phyloP scores from a whole-genome alignment of 2,329 filamentous ascomycete species.

The Pyricularia sp. region DNA sequence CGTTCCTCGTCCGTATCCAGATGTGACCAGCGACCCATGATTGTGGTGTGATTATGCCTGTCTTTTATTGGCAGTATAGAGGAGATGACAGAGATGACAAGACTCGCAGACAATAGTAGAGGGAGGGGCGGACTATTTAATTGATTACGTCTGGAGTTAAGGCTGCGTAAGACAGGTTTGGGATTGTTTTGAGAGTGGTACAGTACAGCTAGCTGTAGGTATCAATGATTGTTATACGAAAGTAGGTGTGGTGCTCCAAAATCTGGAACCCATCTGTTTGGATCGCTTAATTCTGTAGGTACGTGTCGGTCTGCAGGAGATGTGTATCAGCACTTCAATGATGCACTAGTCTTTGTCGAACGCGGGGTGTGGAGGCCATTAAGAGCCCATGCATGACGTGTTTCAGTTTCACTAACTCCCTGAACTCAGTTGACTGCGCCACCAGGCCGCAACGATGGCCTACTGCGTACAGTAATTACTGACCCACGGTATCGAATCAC shows the following conservation, averaged over 20 bases:
- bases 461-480: neutral
- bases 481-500: neutral
- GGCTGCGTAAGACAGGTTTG: neutral
- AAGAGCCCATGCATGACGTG: neutral
- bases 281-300: neutral
- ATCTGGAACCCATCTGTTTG: neutral
- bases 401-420: neutral
- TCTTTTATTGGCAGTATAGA: neutral
- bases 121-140: neutral
- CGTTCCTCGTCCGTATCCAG: conserved; percentile 25
- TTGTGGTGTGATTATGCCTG: neutral
- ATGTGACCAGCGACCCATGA: conserved; percentile 10
- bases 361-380: neutral
- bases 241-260: too few relatives aligned
- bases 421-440: neutral
- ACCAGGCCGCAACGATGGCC: neutral
- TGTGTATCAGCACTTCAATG: neutral
- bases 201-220: neutral
- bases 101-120: neutral
- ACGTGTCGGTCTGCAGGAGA: neutral
- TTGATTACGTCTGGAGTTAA: neutral
- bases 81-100: neutral
- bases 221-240: too few relatives aligned
- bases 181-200: neutral
- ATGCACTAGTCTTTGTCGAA: neutral